Conservation (phyloP, 129 eudicot genomes). For the Ambrosia trifida region DNA sequence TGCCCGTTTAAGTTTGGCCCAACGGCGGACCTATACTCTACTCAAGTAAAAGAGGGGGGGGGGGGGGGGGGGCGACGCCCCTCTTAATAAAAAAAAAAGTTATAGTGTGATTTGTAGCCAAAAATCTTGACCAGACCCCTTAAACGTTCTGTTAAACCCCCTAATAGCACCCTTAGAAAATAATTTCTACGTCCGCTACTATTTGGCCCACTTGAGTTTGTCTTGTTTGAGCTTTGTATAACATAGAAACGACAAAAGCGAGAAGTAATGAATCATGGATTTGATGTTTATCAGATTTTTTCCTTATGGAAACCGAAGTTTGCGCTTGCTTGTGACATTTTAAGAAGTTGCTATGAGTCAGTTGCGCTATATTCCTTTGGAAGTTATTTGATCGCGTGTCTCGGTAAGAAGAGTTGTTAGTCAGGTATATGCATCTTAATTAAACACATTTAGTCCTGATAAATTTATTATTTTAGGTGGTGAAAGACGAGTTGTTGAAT, state of each 20-base stretch:
- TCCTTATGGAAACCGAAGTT: conserved; percentile 70
- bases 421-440: background rate
- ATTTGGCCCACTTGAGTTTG: background rate
- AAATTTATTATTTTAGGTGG: conserved; percentile 54
- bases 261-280: background rate
- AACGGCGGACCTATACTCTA: background rate
- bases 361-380: conserved; percentile 92
- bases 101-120: too few species aligned
- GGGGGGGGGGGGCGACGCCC: too few species aligned
- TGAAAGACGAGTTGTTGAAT: conserved; percentile 58
- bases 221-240: background rate
- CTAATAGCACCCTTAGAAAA: too few species aligned
- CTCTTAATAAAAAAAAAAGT: too few species aligned
- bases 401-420: conserved; percentile 50
- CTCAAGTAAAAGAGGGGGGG: too few species aligned
- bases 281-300: conserved; percentile 50
- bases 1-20: too few species aligned
- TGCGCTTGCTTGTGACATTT: conserved; percentile 80
- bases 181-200: background rate
- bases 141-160: too few species aligned
- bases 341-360: conserved; percentile 95
- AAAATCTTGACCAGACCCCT: too few species aligned
- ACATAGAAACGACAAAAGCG: background rate
- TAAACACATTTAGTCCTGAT: conserved; percentile 6
- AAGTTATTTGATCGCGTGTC: conserved; percentile 93